Percentiles rank a stretch among this genome's conserved stretches.
phyloP scores from a whole-genome alignment of 495 filamentous ascomycete genomes.

The Aspergillus heteromorphus region DNA sequence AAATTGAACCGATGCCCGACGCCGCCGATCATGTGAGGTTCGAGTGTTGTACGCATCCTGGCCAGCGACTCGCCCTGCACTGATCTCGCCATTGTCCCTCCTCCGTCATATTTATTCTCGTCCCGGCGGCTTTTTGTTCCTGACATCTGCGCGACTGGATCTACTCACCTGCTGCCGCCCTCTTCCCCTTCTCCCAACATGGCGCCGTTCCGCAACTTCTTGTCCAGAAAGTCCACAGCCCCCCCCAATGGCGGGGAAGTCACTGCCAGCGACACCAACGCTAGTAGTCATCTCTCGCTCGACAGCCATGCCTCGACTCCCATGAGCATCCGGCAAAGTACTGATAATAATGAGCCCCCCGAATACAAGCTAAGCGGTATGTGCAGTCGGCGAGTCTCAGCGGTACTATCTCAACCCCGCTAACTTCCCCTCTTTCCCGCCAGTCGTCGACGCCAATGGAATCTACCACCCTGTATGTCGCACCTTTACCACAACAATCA shows the following conservation, averaged over 20 bases:
- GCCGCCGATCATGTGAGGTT: conserved; percentile 26
- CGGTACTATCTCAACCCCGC: not conserved
- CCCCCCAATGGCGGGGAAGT: conserved; percentile 36
- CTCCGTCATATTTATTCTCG: not conserved
- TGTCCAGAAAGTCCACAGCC: conserved; percentile 53
- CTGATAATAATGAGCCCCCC: conserved; percentile 49
- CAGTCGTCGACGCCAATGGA: conserved; percentile 95
- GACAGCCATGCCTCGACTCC: conserved; percentile 31
- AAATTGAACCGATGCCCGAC: conserved; percentile 16
- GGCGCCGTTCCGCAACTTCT: conserved; percentile 72
- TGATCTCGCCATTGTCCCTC: conserved; percentile 2
- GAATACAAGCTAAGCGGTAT: conserved; percentile 83
- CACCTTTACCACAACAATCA: not conserved
- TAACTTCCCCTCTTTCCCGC: conserved; percentile 3
- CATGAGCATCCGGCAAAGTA: conserved; percentile 56
- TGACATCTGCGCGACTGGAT: not conserved
- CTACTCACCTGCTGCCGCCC: not conserved
- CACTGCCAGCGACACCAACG: conserved; percentile 32
- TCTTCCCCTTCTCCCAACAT: conserved; percentile 40
- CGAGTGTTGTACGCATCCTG: conserved; percentile 8
- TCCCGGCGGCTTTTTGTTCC: not conserved
- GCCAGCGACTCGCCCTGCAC: not conserved
- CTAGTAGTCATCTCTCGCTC: conserved; percentile 47
- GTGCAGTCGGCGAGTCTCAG: conserved; percentile 14
- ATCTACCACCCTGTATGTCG: conserved; percentile 86